Base-by-base conservation (phyloP, 208 protist species). In the Wallacemonas sp. region DNA sequence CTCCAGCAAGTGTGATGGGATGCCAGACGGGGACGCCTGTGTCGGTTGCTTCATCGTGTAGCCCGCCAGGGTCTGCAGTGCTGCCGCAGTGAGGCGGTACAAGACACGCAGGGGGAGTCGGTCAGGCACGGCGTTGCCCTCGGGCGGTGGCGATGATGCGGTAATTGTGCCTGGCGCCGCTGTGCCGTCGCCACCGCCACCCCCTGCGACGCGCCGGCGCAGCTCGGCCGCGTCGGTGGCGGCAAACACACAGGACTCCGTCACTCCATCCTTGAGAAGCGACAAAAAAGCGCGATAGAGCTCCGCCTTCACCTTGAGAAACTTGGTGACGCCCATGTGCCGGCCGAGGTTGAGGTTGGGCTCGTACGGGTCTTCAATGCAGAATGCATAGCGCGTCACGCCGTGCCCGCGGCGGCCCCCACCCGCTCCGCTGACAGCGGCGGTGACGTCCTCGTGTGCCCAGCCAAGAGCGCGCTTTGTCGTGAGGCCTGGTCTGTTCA, bases 331-430 rank as follows among this genome's bases (percentile, higher is more conserved):
- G 50, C 90, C 90, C 73, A 96, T 87, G 68, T 96, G 90, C 1
- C 90, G 81, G 4, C 85, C 87, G 1, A 92, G 69, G 64, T 93
- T 94, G 17, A 92, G 68, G 36, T 95, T 94, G 38, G 91, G 77
- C 55, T 97, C 92, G 63, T 97, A 95, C 6, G 89, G 92, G 78
- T 95, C 92, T 63, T 97, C 89, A 46, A 97, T 94, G 66, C 92
- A 95, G 42, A 97, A 79, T 44, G 76, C 67, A 65, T 97, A 97
- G 32, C 85, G 84, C 34, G 79, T 71, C 46, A 65, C 63, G 34
- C 60, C 21, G 37, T 69, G 67, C 37, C 68, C 63, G 26, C 68
- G 71, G 12, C 67, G 57, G n/a, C 37, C 59, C 5, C 44, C n/a
- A 55, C 42, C 22, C 8, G 27, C 38, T 42, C 39, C 32, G n/a